A percentile compares a stretch with the other conserved stretches of the same genome.
phyloP scores from a whole-genome alignment of 1,284 basidiomycete genomes.

The Apiotrichum brassicae region DNA sequence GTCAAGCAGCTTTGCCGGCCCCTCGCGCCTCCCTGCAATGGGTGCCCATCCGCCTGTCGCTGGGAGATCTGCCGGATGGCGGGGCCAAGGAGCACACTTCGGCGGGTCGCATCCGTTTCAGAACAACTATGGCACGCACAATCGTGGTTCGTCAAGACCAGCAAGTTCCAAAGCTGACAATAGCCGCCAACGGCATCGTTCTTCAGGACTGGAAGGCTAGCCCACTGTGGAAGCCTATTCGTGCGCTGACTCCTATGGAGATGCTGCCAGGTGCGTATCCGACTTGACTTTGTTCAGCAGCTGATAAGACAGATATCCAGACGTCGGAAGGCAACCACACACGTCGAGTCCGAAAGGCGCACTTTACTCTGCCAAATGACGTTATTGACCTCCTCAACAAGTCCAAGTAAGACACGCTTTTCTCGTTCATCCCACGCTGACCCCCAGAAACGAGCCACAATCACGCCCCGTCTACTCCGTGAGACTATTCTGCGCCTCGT shows the following conservation, averaged over 20 bases:
- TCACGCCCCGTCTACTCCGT: conserved; percentile 46
- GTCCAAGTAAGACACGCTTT: conserved; percentile 30
- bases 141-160: background rate
- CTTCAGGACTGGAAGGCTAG: conserved; percentile 42
- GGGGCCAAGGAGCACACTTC: background rate
- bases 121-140: background rate
- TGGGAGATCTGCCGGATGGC: background rate
- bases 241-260: conserved; percentile 39
- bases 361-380: conserved; percentile 30
- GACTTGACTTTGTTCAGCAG: background rate
- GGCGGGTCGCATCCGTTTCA: conserved; percentile 1
- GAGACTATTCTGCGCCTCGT: conserved; percentile 86
- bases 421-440: background rate
- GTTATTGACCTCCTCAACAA: conserved; percentile 34
- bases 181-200: background rate
- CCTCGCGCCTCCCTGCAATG: conserved; percentile 1
- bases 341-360: conserved; percentile 24
- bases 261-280: conserved; percentile 30
- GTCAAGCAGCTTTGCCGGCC: background rate
- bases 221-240: conserved; percentile 44
- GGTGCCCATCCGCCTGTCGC: background rate
- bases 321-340: conserved; percentile 28
- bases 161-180: background rate
- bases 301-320: conserved; percentile 23
- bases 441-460: conserved; percentile 21